phyloP scores from a whole-genome alignment of 805 yeast genomes.

The Ogataea trehalophila region DNA sequence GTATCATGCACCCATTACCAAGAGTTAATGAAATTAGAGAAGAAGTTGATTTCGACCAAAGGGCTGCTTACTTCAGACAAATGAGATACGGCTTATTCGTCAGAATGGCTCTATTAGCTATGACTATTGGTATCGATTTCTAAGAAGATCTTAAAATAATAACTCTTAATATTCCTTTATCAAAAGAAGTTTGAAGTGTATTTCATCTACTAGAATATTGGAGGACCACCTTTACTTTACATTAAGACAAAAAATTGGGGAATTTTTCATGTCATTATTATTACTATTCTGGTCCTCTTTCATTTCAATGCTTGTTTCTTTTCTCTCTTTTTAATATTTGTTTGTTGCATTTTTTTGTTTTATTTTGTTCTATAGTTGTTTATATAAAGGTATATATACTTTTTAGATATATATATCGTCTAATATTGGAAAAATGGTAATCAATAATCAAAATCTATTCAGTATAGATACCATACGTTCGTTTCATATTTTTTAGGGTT shows the following conservation, averaged over 20 bases:
- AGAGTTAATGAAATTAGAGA: constrained; percentile 94
- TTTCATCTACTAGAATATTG: not conserved
- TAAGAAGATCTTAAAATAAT: constrained; percentile 22
- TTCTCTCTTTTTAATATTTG: not conserved
- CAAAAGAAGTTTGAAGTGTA: not conserved
- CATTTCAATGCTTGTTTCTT: not conserved
- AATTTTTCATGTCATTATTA: not conserved
- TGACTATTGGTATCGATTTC: constrained; percentile 95
- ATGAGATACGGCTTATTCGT: constrained; percentile 98
- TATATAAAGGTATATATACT: too few relatives aligned
- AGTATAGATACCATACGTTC: too few relatives aligned
- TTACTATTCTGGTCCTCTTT: not conserved
- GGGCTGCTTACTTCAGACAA: constrained; percentile 99
- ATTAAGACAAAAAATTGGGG: not conserved
- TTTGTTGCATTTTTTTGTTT: not conserved
- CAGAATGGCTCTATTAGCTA: constrained; percentile 96
- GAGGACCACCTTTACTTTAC: not conserved
- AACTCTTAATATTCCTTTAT: not conserved
- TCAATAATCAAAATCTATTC: too few relatives aligned
- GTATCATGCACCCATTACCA: constrained; percentile 98
- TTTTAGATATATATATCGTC: too few relatives aligned
- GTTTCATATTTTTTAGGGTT: too few relatives aligned
- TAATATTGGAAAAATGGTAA: too few relatives aligned
- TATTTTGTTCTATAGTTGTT: too few relatives aligned
- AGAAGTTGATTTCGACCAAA: constrained; percentile 98